phyloP scores from a whole-genome alignment of 2,329 filamentous ascomycete genomes.

The Whalleya microplaca region DNA sequence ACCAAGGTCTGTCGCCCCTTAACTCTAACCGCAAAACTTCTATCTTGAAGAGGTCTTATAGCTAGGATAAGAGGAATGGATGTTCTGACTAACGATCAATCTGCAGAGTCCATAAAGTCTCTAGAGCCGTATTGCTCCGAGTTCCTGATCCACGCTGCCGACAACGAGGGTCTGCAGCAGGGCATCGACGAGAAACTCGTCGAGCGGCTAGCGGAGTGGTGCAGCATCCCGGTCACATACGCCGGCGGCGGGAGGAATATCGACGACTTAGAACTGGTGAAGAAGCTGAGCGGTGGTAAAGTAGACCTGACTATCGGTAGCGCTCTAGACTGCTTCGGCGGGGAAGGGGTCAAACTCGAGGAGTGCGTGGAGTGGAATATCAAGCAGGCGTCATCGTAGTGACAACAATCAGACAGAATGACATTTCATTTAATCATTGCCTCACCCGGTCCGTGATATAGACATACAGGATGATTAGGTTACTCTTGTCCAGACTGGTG shows the following conservation, averaged over 20 bases:
- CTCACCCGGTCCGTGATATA: too few relatives aligned
- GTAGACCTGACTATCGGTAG: slow-evolving; percentile 96
- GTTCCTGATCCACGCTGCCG: slow-evolving; percentile 95
- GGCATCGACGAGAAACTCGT: slow-evolving; percentile 91
- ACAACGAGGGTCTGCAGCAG: slow-evolving; percentile 91
- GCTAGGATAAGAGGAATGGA: neutral
- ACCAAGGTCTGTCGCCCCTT: slow-evolving; percentile 62
- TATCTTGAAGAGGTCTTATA: neutral
- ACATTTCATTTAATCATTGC: too few relatives aligned
- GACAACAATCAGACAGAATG: neutral
- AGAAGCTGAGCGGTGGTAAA: slow-evolving; percentile 74
- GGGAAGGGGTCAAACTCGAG: slow-evolving; percentile 80
- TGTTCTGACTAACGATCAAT: slow-evolving; percentile 2
- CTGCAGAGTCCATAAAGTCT: slow-evolving; percentile 72
- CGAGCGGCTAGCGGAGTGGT: slow-evolving; percentile 77
- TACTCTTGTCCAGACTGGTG: too few relatives aligned
- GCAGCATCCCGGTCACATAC: slow-evolving; percentile 91
- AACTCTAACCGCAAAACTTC: neutral
- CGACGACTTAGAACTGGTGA: slow-evolving; percentile 81
- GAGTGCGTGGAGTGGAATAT: slow-evolving; percentile 91
- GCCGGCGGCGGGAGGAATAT: slow-evolving; percentile 88
- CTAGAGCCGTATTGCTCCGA: slow-evolving; percentile 94
- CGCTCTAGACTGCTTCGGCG: slow-evolving; percentile 94
- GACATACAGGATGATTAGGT: too few relatives aligned
- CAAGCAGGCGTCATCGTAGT: slow-evolving; percentile 38